Percentiles rank a stretch among this genome's conserved stretches.
These are phyloP conservation scores for Tricholoma terreum DNA, from an alignment of 768 basidiomycete species.

Conservation along the genomic window DNA sequence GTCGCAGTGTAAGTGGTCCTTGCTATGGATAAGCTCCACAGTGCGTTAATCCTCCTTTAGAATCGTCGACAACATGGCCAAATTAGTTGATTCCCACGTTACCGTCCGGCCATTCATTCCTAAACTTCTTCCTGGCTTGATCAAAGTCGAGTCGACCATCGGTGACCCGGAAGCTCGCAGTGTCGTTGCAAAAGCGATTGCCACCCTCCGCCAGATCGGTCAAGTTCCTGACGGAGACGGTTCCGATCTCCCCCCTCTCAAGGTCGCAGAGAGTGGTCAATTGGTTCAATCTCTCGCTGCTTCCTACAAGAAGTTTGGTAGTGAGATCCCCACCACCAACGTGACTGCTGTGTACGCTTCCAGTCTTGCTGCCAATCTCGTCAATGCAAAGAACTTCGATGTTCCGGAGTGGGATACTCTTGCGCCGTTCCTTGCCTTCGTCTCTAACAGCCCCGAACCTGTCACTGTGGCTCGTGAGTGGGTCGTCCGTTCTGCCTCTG, in stretches of 20 bases:
- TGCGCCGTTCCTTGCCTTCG: slow-evolving; percentile 70
- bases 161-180: slow-evolving; percentile 98
- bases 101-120: slow-evolving; percentile 97
- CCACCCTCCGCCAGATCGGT: slow-evolving; percentile 93
- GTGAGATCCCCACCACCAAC: slow-evolving; percentile 54
- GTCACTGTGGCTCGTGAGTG: slow-evolving; percentile 72
- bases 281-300: slow-evolving; percentile 63
- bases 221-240: slow-evolving; percentile 89
- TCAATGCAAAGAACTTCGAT: slow-evolving; percentile 91
- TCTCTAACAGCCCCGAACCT: slow-evolving; percentile 62
- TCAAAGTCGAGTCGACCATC: slow-evolving; percentile 93
- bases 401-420: slow-evolving; percentile 83
- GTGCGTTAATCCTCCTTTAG: slow-evolving; percentile 37
- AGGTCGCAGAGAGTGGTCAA: slow-evolving; percentile 66
- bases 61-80: slow-evolving; percentile 98
- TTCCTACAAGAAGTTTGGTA: slow-evolving; percentile 84
- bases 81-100: slow-evolving; percentile 91
- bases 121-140: slow-evolving; percentile 89
- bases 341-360: slow-evolving; percentile 67
- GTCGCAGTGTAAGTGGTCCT: slow-evolving; percentile 81
- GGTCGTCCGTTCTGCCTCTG: slow-evolving; percentile 86
- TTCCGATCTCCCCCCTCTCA: slow-evolving; percentile 85
- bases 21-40: slow-evolving; percentile 15
- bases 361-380: slow-evolving; percentile 79
- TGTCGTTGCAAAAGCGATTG: slow-evolving; percentile 88